Percentiles rank a stretch among this genome's conserved stretches.
These are phyloP conservation scores for Brassica incana DNA, from an alignment of 345 rosid genomes.

Conservation along the genomic window DNA sequence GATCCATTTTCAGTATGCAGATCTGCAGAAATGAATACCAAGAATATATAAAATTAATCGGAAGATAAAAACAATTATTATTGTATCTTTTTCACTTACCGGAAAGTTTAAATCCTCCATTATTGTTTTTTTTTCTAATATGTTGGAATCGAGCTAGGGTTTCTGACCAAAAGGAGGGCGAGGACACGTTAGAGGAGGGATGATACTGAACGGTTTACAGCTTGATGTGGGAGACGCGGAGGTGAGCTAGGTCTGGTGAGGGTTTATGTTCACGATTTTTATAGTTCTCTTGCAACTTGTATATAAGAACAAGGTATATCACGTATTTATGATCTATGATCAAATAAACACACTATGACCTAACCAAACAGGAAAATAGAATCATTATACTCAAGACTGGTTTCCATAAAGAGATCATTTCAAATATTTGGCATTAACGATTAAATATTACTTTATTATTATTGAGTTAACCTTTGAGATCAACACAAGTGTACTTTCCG, in stretches of 20 bases:
- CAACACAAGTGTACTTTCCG: conserved; percentile 54
- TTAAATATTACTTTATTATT: too few species aligned
- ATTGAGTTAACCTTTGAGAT: too few species aligned
- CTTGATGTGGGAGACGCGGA: too few species aligned
- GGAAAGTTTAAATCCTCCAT: conserved; percentile 24
- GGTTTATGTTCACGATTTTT: too few species aligned
- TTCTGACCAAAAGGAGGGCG: background rate
- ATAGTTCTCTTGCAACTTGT: too few species aligned
- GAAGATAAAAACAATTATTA: background rate
- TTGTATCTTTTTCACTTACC: background rate
- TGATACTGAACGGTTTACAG: too few species aligned
- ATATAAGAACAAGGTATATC: too few species aligned
- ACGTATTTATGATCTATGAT: too few species aligned
- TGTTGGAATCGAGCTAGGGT: background rate
- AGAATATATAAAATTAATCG: background rate
- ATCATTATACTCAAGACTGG: background rate
- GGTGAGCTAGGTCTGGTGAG: too few species aligned
- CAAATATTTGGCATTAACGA: too few species aligned
- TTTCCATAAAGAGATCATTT: background rate
- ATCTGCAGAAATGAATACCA: conserved; percentile 5
- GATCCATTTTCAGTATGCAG: conserved; percentile 12
- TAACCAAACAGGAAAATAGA: background rate
- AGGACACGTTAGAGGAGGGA: too few species aligned
- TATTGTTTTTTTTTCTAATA: background rate
- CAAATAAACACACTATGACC: background rate